phyloP scores from a whole-genome alignment of 495 filamentous ascomycete species.

The Annulohypoxylon nitens region DNA sequence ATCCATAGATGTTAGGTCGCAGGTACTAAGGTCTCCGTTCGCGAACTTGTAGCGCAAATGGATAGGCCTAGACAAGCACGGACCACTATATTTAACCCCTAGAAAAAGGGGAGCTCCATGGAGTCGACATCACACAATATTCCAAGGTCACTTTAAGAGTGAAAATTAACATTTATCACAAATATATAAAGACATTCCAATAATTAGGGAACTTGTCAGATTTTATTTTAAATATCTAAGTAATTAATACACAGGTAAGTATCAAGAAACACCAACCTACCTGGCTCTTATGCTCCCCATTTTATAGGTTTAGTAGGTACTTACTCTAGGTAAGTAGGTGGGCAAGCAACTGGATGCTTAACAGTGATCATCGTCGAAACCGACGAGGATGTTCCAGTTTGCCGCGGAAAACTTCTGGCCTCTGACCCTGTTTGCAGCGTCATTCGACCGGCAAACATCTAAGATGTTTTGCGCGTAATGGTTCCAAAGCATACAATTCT shows the following conservation, averaged over 20 bases:
- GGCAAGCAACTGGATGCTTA: not conserved
- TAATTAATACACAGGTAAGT: too few relatives aligned
- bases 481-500: constrained; percentile 26
- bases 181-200: not conserved
- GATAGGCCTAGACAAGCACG: not conserved
- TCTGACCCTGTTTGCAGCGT: not conserved
- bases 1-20: too few relatives aligned
- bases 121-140: not conserved
- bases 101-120: not conserved
- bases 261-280: too few relatives aligned
- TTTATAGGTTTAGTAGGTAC: too few relatives aligned
- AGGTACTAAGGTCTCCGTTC: too few relatives aligned
- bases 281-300: too few relatives aligned
- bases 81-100: not conserved
- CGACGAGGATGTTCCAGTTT: constrained; percentile 14
- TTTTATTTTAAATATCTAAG: not conserved
- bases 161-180: not conserved
- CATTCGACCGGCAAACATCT: constrained; percentile 20
- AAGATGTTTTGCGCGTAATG: constrained; percentile 28
- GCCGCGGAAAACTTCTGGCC: constrained; percentile 23
- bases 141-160: too few relatives aligned
- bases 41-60: not conserved
- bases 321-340: too few relatives aligned
- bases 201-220: not conserved
- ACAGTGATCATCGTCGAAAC: constrained; percentile 4